Base-by-base conservation (phyloP, 345 rosid genomes). In the Erysimum cheiranthoides region DNA sequence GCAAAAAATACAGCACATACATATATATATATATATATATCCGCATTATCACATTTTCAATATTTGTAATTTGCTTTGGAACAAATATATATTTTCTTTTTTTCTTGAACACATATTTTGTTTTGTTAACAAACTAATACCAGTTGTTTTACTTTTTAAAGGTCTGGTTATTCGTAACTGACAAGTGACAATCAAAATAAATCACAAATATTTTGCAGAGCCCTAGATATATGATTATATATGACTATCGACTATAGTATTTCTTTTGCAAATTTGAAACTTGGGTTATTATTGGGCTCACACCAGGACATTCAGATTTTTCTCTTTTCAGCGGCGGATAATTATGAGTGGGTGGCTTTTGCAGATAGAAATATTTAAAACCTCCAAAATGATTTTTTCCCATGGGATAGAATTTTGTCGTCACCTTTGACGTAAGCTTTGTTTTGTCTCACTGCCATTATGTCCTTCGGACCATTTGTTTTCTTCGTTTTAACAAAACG, bases 361-460 rank as follows among this genome's bases (percentile, higher is more conserved):
- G 76, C 70, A 73, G 76, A 52, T 73, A 62, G 53, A 73, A 5
- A 45, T 30, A 62, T 51, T 62, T 16, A 73, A 61, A 50, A 69
- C 61, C 16, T n/a, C 34, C 25, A 21, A 51, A 50, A 14, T 46
- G 10, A 35, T 3, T 4, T 28, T 36, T 49, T 71, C 61, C 61
- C 67, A 49, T 49, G 68, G 68, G 77, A 63, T 40, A 73, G 12
- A 30, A 40, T 30, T 73, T 73, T 73, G 77, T 73, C 70, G 70
- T 52, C 70, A 32, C 36, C 63, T 73, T 73, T 73, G 77, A 73
- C 77, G 54, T 73, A 52, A 52, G 43, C 77, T 63, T 39, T 73
- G 70, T 73, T 63, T 39, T 73, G 70, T 73, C 70, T 73, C 62
- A 18, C 21, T 61, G 25, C 25, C 49, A 60, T 70, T 60, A 61